Conservation (phyloP, 768 basidiomycete species). For the Amanita molliuscula region DNA sequence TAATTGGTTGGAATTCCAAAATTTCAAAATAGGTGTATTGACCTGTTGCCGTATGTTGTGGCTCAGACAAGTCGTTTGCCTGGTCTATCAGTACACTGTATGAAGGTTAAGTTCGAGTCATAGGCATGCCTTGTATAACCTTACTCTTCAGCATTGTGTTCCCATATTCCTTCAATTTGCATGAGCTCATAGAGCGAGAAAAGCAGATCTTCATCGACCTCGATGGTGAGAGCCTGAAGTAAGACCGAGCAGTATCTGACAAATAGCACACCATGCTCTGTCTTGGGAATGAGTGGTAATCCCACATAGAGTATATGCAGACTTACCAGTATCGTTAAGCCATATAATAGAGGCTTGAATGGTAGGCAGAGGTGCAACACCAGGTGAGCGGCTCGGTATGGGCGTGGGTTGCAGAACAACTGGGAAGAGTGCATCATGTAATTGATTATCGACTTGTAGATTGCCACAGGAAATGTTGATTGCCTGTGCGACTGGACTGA, state of each 20-base stretch:
- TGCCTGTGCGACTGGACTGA: conserved; percentile 70
- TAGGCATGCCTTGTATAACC: conserved; percentile 12
- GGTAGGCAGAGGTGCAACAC: conserved; percentile 77
- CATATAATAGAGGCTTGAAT: conserved; percentile 83
- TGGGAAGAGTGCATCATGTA: conserved; percentile 92
- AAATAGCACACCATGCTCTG: conserved; percentile 97
- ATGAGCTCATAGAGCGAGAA: conserved; percentile 88
- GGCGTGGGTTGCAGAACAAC: conserved; percentile 93
- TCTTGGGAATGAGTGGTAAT: not conserved
- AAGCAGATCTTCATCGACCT: conserved; percentile 94
- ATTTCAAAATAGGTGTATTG: conserved; percentile 92
- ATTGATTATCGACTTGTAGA: conserved; percentile 93
- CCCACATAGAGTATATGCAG: not conserved
- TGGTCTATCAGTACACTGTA: conserved; percentile 58
- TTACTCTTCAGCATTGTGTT: conserved; percentile 67
- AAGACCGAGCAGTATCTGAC: conserved; percentile 95
- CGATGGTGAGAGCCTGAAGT: conserved; percentile 88
- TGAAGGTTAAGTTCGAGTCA: not conserved
- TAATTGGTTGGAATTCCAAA: conserved; percentile 89
- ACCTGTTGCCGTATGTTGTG: conserved; percentile 52
- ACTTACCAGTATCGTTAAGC: conserved; percentile 83
- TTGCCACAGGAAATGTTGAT: conserved; percentile 75
- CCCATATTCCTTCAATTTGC: conserved; percentile 89
- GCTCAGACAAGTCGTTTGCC: conserved; percentile 60
- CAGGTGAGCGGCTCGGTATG: conserved; percentile 62